phyloP scores from a whole-genome alignment of 139 green algal species.

The Marvania coccoides region DNA sequence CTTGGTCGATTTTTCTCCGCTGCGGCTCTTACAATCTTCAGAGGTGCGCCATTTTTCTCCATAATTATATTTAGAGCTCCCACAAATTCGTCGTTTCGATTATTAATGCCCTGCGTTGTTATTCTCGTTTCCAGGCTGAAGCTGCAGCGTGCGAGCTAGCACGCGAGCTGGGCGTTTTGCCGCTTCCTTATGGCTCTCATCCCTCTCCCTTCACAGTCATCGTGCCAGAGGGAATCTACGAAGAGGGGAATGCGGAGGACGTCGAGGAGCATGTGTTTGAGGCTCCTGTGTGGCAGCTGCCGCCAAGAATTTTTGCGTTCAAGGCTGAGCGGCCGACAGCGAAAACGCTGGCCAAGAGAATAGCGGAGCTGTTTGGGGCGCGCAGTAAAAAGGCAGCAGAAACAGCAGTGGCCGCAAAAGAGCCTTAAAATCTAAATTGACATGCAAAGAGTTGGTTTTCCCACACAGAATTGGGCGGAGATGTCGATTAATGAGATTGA shows the following conservation, averaged over 20 bases:
- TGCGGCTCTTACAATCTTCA: constrained; percentile 21
- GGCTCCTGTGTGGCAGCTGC: constrained; percentile 37
- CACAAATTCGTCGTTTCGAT: neutral
- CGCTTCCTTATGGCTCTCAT: neutral
- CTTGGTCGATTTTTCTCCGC: constrained; percentile 46
- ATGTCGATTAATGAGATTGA: too few species aligned
- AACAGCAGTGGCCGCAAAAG: too few species aligned
- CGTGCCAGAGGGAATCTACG: neutral
- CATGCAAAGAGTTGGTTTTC: too few species aligned
- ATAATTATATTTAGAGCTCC: too few species aligned
- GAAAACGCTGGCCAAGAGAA: constrained; percentile 37
- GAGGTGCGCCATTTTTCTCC: neutral
- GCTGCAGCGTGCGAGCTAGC: neutral
- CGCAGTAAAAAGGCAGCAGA: too few species aligned
- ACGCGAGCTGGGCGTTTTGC: neutral
- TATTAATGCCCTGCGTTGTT: neutral
- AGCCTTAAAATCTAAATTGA: too few species aligned
- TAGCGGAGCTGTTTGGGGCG: too few species aligned
- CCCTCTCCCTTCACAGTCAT: constrained; percentile 25
- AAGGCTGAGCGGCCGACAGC: constrained; percentile 22
- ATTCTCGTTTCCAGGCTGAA: neutral
- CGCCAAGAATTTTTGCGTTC: constrained; percentile 34
- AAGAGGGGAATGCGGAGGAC: neutral
- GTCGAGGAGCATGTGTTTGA: neutral
- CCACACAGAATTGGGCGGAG: too few species aligned